Percentiles rank a stretch among this genome's conserved stretches.
phyloP scores from a whole-genome alignment of 2,329 filamentous ascomycete genomes.

The Monosporascus sp. region DNA sequence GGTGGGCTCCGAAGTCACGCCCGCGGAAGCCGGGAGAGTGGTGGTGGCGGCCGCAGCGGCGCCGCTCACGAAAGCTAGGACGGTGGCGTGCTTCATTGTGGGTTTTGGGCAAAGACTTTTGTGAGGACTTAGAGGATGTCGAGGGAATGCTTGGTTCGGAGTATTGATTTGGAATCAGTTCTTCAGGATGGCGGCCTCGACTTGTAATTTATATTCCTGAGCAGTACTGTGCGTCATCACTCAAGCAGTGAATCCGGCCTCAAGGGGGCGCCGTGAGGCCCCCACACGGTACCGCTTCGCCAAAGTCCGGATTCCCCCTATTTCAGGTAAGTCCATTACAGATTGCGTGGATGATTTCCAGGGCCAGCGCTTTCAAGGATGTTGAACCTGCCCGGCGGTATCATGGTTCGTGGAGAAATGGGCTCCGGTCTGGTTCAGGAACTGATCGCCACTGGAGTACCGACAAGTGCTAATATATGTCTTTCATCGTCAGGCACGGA shows the following conservation, averaged over 20 bases:
- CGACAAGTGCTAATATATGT: neutral
- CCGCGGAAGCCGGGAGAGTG: slow-evolving; percentile 3
- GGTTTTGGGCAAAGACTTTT: neutral
- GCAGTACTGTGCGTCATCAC: too few species aligned
- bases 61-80: neutral
- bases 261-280: too few species aligned
- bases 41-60: slow-evolving; percentile 3
- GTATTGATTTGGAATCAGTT: neutral
- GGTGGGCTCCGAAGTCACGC: slow-evolving; percentile 2
- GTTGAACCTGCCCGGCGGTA: neutral
- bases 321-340: too few species aligned
- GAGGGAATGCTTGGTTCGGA: neutral
- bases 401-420: neutral
- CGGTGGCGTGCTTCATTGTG: neutral
- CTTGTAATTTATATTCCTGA: too few species aligned
- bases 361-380: too few species aligned
- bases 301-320: too few species aligned
- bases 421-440: neutral
- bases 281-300: too few species aligned
- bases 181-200: neutral
- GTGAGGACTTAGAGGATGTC: neutral
- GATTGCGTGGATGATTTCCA: too few species aligned
- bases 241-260: too few species aligned
- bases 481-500: neutral
- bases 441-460: neutral